Evolutionary conservation across 768 basidiomycete genomes (phyloP).

Genomic region (Leccinum variicolor): DNA sequence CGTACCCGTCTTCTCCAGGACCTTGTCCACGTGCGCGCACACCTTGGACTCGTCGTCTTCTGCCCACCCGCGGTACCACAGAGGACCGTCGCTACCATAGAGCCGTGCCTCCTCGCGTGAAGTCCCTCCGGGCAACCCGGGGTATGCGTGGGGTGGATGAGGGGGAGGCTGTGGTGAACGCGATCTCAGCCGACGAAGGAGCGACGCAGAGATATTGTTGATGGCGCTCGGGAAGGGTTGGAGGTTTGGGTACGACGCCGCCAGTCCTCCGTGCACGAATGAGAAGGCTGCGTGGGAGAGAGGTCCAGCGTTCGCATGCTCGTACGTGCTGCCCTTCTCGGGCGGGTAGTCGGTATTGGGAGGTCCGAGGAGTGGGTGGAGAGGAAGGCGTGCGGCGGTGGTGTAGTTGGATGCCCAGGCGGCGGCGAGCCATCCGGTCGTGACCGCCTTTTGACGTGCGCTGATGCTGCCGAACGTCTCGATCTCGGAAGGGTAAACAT

Average conservation of each 20-base stretch:
- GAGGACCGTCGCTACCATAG: slow-evolving; percentile 75
- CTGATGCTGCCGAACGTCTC: slow-evolving; percentile 73
- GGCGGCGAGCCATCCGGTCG: slow-evolving; percentile 72
- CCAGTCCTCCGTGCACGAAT: slow-evolving; percentile 91
- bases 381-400: slow-evolving; percentile 73
- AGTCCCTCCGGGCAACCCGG: slow-evolving; percentile 63
- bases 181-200: slow-evolving; percentile 68
- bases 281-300: slow-evolving; percentile 81
- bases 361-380: slow-evolving; percentile 66
- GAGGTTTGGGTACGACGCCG: slow-evolving; percentile 70
- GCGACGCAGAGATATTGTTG: slow-evolving; percentile 66
- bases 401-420: slow-evolving; percentile 88
- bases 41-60: slow-evolving; percentile 62
- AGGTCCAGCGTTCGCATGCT: slow-evolving; percentile 37
- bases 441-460: slow-evolving; percentile 69
- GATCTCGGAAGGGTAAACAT: slow-evolving; percentile 80
- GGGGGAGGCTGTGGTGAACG: slow-evolving; percentile 65
- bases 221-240: slow-evolving; percentile 82
- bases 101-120: slow-evolving; percentile 66
- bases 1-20: slow-evolving; percentile 74
- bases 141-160: slow-evolving; percentile 76
- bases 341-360: slow-evolving; percentile 63
- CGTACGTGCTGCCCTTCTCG: slow-evolving; percentile 25
- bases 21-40: slow-evolving; percentile 69
- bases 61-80: slow-evolving; percentile 97